Percentiles rank a stretch among this genome's conserved stretches.
Conservation (phyloP, 106 monocot species). For the Dioscorea alata region DNA sequence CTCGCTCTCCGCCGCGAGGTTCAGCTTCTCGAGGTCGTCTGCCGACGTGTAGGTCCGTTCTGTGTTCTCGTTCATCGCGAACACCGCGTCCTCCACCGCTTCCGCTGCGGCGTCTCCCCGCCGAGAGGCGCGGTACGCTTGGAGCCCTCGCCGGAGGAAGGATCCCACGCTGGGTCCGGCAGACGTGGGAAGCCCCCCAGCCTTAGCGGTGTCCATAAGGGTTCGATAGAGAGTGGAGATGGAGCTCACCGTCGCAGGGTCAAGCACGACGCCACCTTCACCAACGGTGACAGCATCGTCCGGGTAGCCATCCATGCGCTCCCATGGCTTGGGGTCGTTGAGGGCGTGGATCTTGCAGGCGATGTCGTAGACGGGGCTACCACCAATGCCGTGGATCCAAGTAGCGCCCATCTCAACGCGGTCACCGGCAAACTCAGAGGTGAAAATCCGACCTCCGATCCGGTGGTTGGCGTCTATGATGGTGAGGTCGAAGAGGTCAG, state of each 20-base stretch:
- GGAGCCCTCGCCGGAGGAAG: slow-evolving; percentile 47
- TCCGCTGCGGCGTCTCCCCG: slow-evolving; percentile 16
- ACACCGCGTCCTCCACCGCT: slow-evolving; percentile 43
- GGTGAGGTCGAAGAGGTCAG: slow-evolving; percentile 35
- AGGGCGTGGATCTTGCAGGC: slow-evolving; percentile 40
- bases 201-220: slow-evolving; percentile 39
- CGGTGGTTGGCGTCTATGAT: slow-evolving; percentile 52
- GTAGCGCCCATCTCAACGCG: slow-evolving; percentile 74
- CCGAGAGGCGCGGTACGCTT: slow-evolving; percentile 12
- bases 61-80: slow-evolving; percentile 53
- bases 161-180: slow-evolving; percentile 30
- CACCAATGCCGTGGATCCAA: slow-evolving; percentile 80
- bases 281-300: slow-evolving; percentile 42
- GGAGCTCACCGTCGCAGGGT: slow-evolving; percentile 15
- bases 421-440: slow-evolving; percentile 50
- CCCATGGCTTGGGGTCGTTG: slow-evolving; percentile 23
- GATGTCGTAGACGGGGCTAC: slow-evolving; percentile 64
- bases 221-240: slow-evolving; percentile 35
- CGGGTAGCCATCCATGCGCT: slow-evolving; percentile 66
- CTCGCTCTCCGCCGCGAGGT: slow-evolving; percentile 72
- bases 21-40: slow-evolving; percentile 48
- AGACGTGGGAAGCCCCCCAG: slow-evolving; percentile 15
- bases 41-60: slow-evolving; percentile 66
- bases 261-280: slow-evolving; percentile 48
- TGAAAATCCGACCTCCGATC: slow-evolving; percentile 61